These are phyloP conservation scores for Triticum dicoccoides DNA, from an alignment of 176 grass and related monocot species.

Conservation along the genomic window DNA sequence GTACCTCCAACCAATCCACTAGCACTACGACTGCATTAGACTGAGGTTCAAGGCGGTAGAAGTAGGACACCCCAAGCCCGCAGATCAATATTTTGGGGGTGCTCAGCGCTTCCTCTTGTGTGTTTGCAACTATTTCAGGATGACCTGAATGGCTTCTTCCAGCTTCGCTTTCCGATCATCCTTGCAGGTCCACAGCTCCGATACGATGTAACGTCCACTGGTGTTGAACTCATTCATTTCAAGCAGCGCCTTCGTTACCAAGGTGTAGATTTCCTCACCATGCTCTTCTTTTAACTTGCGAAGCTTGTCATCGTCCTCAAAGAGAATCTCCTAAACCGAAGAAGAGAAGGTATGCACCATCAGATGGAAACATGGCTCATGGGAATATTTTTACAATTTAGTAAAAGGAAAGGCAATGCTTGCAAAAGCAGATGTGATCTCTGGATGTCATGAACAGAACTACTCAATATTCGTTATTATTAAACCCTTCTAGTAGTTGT, in stretches of 20 bases:
- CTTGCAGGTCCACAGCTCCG: slow-evolving; percentile 31
- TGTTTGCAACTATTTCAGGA: not conserved
- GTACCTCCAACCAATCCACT: not conserved
- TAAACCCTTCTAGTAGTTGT: no score
- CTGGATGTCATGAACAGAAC: no score
- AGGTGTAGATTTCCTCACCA: slow-evolving; percentile 19
- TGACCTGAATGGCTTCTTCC: not conserved
- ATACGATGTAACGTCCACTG: slow-evolving; percentile 23
- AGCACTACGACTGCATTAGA: not conserved
- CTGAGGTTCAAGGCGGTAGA: no score
- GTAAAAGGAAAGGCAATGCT: not conserved
- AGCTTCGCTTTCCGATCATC: not conserved
- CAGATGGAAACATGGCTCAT: no score
- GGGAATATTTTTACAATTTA: no score
- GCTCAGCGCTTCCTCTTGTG: slow-evolving; percentile 11
- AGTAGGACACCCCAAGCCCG: no score
- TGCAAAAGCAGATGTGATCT: not conserved
- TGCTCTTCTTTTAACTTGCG: slow-evolving; percentile 29
- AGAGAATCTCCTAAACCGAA: slow-evolving; percentile 30
- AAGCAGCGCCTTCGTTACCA: slow-evolving; percentile 31
- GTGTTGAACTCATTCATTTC: slow-evolving; percentile 56
- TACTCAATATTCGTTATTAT: no score
- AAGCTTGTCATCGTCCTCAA: slow-evolving; percentile 36
- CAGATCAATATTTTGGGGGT: not conserved
- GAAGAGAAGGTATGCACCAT: no score